Evolutionary conservation across 1,139 yeast genomes (phyloP).

Genomic region (Yamadazyma siamensis): DNA sequence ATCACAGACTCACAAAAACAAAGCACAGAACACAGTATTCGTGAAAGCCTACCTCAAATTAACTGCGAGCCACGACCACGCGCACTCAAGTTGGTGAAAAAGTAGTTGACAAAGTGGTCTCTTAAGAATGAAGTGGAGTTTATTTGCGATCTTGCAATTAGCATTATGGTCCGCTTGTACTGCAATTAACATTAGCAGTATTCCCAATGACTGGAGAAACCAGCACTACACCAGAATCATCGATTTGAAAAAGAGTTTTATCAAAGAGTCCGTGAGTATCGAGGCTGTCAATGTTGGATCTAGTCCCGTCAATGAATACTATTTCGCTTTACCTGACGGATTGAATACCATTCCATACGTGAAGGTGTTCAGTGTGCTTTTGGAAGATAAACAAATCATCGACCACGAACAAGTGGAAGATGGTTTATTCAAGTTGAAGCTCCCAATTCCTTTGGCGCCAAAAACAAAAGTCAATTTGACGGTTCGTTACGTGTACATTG

Average conservation of each 20-base stretch:
- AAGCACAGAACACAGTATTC: too few relatives aligned
- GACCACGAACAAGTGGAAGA: conserved; percentile 28
- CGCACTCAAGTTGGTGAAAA: too few relatives aligned
- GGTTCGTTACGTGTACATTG: conserved; percentile 52
- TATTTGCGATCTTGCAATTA: too few relatives aligned
- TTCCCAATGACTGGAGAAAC: conserved; percentile 41
- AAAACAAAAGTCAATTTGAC: conserved; percentile 49
- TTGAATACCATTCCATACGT: conserved; percentile 32
- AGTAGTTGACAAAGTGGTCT: too few relatives aligned
- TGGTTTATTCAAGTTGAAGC: conserved; percentile 36
- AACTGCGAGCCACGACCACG: too few relatives aligned
- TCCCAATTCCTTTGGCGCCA: conserved; percentile 70
- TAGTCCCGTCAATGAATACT: conserved; percentile 55
- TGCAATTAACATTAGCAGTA: too few relatives aligned
- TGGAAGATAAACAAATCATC: conserved; percentile 20
- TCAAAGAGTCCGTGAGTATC: conserved; percentile 58
- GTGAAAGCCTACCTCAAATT: too few relatives aligned
- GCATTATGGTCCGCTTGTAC: too few relatives aligned
- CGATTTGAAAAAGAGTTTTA: conserved; percentile 67
- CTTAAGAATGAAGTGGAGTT: too few relatives aligned
- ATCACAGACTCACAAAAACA: too few relatives aligned
- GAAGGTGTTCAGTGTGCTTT: conserved; percentile 43
- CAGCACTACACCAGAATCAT: conserved; percentile 44
- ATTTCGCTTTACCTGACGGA: conserved; percentile 50
- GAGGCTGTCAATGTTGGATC: conserved; percentile 57